These are phyloP conservation scores for Nothomitra cinnamomea DNA, from an alignment of 2,329 filamentous ascomycete genomes.

Conservation along the genomic window DNA sequence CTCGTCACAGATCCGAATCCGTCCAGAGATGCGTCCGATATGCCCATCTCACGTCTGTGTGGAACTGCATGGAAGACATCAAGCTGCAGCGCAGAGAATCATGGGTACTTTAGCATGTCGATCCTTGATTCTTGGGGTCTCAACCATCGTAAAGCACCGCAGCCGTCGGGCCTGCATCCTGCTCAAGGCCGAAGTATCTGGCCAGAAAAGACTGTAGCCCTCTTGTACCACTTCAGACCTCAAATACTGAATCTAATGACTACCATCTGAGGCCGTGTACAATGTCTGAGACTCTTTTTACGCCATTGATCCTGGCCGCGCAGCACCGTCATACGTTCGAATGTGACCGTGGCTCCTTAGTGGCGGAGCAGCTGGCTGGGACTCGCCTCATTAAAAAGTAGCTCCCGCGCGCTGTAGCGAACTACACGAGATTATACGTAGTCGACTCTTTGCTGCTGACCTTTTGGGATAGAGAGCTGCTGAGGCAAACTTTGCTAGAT, in stretches of 20 bases:
- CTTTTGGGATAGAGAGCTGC: too few species aligned
- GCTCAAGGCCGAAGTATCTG: too few species aligned
- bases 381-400: constrained; percentile 3
- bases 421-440: too few species aligned
- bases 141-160: too few species aligned
- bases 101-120: constrained; percentile 1
- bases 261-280: not conserved
- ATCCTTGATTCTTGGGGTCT: not conserved
- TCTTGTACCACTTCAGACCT: not conserved
- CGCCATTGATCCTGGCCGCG: not conserved
- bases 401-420: not conserved
- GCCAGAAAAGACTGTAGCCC: too few species aligned
- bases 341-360: not conserved
- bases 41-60: not conserved
- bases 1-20: too few species aligned
- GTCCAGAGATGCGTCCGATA: not conserved
- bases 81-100: not conserved
- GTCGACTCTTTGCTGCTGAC: too few species aligned
- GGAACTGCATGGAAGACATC: not conserved
- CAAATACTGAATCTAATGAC: not conserved
- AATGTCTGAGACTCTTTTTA: not conserved
- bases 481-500: too few species aligned
- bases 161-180: too few species aligned
- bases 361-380: not conserved
- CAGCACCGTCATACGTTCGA: not conserved